Conservation (phyloP, 2,329 filamentous ascomycete genomes). For the Cladosporium sp. region DNA sequence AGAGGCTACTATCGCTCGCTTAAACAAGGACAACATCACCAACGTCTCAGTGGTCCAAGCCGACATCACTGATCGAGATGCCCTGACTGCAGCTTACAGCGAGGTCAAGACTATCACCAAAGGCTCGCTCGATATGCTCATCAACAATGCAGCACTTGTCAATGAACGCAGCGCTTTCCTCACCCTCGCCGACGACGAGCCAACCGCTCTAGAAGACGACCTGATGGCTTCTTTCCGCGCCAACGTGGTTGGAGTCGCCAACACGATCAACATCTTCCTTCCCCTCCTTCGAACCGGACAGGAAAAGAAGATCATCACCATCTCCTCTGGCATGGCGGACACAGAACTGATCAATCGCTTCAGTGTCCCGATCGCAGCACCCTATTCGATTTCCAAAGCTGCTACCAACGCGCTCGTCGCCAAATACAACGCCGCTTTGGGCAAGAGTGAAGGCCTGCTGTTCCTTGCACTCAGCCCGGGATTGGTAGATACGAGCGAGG, state of each 20-base stretch:
- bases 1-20: constrained; percentile 15
- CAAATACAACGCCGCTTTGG: constrained; percentile 25
- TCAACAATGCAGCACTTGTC: constrained; percentile 31
- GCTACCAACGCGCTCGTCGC: constrained; percentile 24
- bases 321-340: constrained; percentile 27
- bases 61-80: constrained; percentile 40
- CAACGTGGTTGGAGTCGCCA: constrained; percentile 27
- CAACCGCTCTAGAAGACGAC: constrained; percentile 18
- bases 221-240: constrained; percentile 17
- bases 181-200: constrained; percentile 18
- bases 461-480: constrained; percentile 27
- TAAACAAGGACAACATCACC: constrained; percentile 19
- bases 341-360: constrained; percentile 21
- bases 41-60: constrained; percentile 48
- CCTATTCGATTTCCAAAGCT: constrained; percentile 27
- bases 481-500: constrained; percentile 24
- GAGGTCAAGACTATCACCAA: constrained; percentile 23
- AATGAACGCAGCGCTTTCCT: constrained; percentile 13
- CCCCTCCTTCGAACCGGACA: constrained; percentile 23
- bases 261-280: constrained; percentile 26
- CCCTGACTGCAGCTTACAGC: constrained; percentile 33
- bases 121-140: constrained; percentile 27
- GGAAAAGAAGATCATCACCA: constrained; percentile 26
- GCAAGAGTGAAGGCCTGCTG: constrained; percentile 25
- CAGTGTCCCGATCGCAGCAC: constrained; percentile 16